These are phyloP conservation scores for Colletotrichum musicola DNA, from an alignment of 2,329 filamentous ascomycete species.

Conservation along the genomic window DNA sequence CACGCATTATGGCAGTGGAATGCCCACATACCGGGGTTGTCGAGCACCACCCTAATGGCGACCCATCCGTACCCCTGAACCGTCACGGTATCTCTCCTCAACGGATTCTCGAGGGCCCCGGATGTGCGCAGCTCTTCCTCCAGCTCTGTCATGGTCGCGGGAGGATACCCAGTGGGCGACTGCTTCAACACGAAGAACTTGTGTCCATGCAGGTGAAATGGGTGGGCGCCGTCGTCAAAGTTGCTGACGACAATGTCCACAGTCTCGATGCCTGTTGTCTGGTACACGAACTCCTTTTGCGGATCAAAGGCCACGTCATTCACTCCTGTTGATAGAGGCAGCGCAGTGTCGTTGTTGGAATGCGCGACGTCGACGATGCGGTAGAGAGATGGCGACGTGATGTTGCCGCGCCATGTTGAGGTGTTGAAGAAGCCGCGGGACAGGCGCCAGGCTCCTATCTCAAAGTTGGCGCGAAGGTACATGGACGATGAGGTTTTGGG, in stretches of 20 bases:
- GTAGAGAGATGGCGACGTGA: constrained; percentile 51
- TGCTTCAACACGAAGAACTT: constrained; percentile 62
- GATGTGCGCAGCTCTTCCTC: constrained; percentile 41
- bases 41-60: constrained; percentile 65
- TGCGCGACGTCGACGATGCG: constrained; percentile 47
- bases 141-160: constrained; percentile 41
- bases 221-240: constrained; percentile 51
- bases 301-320: constrained; percentile 48
- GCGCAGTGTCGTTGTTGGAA: neutral
- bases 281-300: constrained; percentile 39
- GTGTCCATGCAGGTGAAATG: constrained; percentile 71
- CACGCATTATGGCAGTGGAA: constrained; percentile 71
- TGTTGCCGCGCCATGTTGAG: constrained; percentile 60
- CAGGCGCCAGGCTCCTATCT: constrained; percentile 66
- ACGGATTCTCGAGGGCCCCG: constrained; percentile 46
- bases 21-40: constrained; percentile 70
- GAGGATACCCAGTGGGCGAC: constrained; percentile 51
- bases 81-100: constrained; percentile 59
- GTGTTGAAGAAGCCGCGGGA: constrained; percentile 68
- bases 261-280: constrained; percentile 15
- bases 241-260: constrained; percentile 50
- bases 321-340: constrained; percentile 41
- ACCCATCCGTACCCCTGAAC: constrained; percentile 68
- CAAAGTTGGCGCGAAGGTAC: constrained; percentile 64
- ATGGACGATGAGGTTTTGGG: constrained; percentile 56